A percentile compares a stretch with the other conserved stretches of the same genome.
Evolutionary conservation across 441 rosid genomes (phyloP).

Genomic region (Biscutella auriculata): DNA sequence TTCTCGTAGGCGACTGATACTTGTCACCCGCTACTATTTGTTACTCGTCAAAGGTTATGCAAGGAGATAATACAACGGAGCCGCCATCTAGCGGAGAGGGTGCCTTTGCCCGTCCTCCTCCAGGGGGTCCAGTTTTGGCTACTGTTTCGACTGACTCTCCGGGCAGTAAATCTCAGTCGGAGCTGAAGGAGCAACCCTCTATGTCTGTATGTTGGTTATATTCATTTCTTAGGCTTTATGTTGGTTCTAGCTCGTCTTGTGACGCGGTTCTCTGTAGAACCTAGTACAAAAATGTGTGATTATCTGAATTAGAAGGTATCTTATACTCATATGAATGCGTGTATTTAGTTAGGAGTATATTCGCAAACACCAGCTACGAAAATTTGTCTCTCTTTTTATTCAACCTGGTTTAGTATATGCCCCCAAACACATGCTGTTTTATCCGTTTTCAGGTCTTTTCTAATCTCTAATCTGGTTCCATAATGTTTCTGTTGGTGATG

Average conservation of each 20-base stretch:
- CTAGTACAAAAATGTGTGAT: neutral
- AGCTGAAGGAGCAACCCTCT: constrained; percentile 15
- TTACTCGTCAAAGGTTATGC: constrained; percentile 1
- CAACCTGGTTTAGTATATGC: neutral
- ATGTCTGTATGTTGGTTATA: constrained; percentile 18
- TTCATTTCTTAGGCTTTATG: neutral
- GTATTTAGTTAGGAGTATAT: neutral
- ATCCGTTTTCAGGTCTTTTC: neutral
- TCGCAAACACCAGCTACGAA: neutral
- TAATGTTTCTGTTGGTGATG: constrained; percentile 25
- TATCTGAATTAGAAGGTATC: neutral
- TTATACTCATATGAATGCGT: neutral
- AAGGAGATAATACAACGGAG: constrained; percentile 10
- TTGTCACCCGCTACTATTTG: neutral
- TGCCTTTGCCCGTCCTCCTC: neutral
- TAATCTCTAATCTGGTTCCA: constrained; percentile 19
- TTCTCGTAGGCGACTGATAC: neutral
- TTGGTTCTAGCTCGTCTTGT: neutral
- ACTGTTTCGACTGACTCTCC: constrained; percentile 10
- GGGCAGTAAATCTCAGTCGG: neutral
- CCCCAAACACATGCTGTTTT: neutral
- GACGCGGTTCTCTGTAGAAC: neutral
- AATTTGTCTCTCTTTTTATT: neutral
- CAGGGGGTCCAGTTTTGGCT: constrained; percentile 2
- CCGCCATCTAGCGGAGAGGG: constrained; percentile 11